Evolutionary conservation across 805 yeast species (phyloP).

Genomic region (Pichia gijzeniarum): DNA sequence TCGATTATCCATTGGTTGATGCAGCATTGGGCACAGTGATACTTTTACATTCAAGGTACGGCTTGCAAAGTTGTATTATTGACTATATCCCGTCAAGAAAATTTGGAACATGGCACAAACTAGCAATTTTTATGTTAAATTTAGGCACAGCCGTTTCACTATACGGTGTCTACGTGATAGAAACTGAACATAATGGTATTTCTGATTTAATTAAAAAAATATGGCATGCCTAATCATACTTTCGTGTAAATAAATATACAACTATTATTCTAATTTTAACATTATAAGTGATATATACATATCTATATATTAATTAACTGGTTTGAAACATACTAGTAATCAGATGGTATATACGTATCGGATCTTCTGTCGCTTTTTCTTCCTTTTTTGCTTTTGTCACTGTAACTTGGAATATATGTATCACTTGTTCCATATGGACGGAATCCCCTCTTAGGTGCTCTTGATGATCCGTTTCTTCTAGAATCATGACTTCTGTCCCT

Average conservation of each 20-base stretch:
- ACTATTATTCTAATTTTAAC: not conserved
- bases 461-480: not conserved
- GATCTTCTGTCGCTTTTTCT: not conserved
- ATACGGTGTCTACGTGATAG: constrained; percentile 77
- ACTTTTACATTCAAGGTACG: constrained; percentile 76
- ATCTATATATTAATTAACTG: not conserved
- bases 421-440: not conserved
- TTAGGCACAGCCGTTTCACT: constrained; percentile 66
- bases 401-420: not conserved
- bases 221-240: constrained; percentile 50
- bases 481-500: not conserved
- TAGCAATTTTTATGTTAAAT: constrained; percentile 61
- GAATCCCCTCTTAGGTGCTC: not conserved
- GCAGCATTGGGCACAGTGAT: constrained; percentile 59
- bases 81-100: constrained; percentile 89
- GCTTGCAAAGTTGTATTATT: constrained; percentile 83
- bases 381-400: not conserved
- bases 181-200: constrained; percentile 75
- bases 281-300: not conserved
- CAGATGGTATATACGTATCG: not conserved
- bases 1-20: constrained; percentile 64
- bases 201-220: constrained; percentile 54
- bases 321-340: not conserved
- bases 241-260: no score
- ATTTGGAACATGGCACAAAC: constrained; percentile 68